Base-by-base conservation (phyloP, 495 filamentous ascomycete genomes). In the Extremus antarcticus region DNA sequence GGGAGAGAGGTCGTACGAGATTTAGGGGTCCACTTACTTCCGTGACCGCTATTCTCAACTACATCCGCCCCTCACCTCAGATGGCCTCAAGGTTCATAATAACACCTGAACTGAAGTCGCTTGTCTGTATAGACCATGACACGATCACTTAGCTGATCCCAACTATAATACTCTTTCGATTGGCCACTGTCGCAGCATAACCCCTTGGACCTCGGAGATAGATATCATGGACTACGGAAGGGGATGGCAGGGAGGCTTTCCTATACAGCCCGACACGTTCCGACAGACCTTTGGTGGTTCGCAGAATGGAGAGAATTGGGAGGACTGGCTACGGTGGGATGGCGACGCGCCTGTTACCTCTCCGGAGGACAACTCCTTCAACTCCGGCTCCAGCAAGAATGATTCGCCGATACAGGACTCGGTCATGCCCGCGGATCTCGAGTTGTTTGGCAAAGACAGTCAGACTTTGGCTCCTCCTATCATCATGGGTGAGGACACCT, bases 321-420 rank as follows among this genome's bases (percentile, higher is more conserved):
- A 64, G 39, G 59, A 67, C 21, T 69, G 65, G 64, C 58, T 69
- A 57, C 47, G 59, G 25, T 69, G 65, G 65, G 65, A 69, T 51
- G 59, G 65, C 17, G 48, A 51, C 23, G 25, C 50, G 0, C 50
- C 15, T 0, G 22, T 45, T 13, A 58, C 54, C 3, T 58, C 59
- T 1, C 55, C 59, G 23, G 59, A 51, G 20, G 40, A 58, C 40
- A 54, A 45, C 11, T 54, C 59, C 1, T 55, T 51, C 56, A 39
- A 49, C 55, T 47, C 66, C 56, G 56, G 57, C 57, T 60, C 54
- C 46, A 63, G 57, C 54, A 59, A 53, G 61, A 62, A 53, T 57
- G 59, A 62, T 32, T 62, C 59, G 22, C 59, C 59, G 16, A 7
- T 58, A 11, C 59, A 62, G 29, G 51, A 62, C 20, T 13, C 54